Evolutionary conservation across 208 protist genomes (phyloP), one percentile per base, ranked within the genome.

Genomic region (Spongospora subterranea): DNA sequence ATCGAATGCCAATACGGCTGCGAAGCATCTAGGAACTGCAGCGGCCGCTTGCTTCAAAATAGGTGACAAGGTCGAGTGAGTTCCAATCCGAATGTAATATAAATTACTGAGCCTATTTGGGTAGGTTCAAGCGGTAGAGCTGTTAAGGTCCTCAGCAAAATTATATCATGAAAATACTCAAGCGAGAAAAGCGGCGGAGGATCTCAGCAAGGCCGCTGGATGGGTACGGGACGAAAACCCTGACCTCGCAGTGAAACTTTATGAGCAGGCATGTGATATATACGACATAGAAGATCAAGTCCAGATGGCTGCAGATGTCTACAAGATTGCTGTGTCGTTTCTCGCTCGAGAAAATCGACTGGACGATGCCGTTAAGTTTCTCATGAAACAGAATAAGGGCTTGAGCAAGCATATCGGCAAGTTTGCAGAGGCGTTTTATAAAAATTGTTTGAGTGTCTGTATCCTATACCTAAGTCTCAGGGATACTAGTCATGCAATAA

Each of bases 151-250:
- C 13, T 6, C 71, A 20, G 71, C 17, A n/a, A 82, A 82, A 43
- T 43, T 82, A 35, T 82, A 82, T 43, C 71, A 82, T 6, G 71
- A 82, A n/a, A 82, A 82, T n/a, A 43, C 35, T 6, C 71, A 82
- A 43, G 35, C 71, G 17, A 82, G 71, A 43, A 82, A 82, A 43
- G 71, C 71, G 17, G 71, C 71, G 11, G 71, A 82, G n/a, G 71
- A 82, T 40, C 40, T 82, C 13, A 43, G 17, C n/a, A 82, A 82
- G 35, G 71, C 71, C n/a, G 71, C 71, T 35, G 71, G 71, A 82
- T 82, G 71, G 71, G n/a, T 82, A 20, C 71, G 71, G 13, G 71
- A 82, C n/a, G 71, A 82, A 17, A 82, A 82, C n/a, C 71, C 71
- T 45, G 71, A 82, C n/a, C 35, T 20, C 17, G 71, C 71, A 20